These are phyloP conservation scores for Fusarium equiseti DNA, from an alignment of 2,329 filamentous ascomycete species.

Conservation along the genomic window DNA sequence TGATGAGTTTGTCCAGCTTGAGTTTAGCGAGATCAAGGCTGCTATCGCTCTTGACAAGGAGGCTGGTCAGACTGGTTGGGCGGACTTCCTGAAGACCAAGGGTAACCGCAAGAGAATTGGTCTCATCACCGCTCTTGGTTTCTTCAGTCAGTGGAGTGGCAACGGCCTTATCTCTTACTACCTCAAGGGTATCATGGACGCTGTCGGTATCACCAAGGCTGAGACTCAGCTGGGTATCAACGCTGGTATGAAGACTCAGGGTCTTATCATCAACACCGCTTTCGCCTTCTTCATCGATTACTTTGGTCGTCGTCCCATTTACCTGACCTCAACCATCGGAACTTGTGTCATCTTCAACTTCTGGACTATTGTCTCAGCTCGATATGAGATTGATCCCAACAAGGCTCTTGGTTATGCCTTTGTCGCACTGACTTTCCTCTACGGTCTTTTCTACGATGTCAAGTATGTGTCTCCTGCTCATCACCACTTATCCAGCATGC, in stretches of 20 bases:
- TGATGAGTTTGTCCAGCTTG: conserved; percentile 25
- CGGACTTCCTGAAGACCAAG: conserved; percentile 41
- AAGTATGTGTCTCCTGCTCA: not conserved
- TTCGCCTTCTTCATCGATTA: conserved; percentile 46
- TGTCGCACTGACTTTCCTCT: conserved; percentile 55
- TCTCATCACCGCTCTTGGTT: conserved; percentile 25
- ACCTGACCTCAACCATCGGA: conserved; percentile 18
- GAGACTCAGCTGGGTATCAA: conserved; percentile 49
- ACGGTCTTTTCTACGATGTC: conserved; percentile 53
- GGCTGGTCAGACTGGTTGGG: conserved; percentile 26
- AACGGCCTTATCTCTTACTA: conserved; percentile 35
- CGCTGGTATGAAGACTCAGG: conserved; percentile 40
- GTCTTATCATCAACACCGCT: conserved; percentile 8
- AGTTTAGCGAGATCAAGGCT: conserved; percentile 36
- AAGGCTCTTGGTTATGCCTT: conserved; percentile 41
- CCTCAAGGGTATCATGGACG: conserved; percentile 23
- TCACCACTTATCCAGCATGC: fast-evolving
- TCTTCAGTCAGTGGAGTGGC: conserved; percentile 35
- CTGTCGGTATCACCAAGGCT: conserved; percentile 47
- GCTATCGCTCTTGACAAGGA: conserved; percentile 38
- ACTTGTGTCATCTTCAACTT: conserved; percentile 49
- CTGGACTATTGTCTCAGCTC: conserved; percentile 41
- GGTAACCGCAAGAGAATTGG: conserved; percentile 50
- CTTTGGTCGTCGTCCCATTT: conserved; percentile 30
- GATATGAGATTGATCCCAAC: conserved; percentile 43